Base-by-base conservation (phyloP, 2,329 filamentous ascomycete genomes). In the Penicillium sp. region DNA sequence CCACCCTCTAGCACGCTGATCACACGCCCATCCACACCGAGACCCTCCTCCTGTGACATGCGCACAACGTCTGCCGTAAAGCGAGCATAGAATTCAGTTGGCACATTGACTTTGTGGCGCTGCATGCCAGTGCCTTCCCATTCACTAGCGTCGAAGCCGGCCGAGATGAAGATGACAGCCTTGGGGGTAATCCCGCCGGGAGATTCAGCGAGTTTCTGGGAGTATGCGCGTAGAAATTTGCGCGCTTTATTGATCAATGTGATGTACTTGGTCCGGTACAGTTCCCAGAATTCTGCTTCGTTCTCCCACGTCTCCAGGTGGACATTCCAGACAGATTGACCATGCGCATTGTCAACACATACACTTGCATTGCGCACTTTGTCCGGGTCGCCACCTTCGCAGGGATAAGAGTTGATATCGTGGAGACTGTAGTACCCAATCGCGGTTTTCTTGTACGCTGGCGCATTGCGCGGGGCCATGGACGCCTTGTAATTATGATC, bases 401-500 rank as follows among this genome's bases (percentile, higher is more conserved):
- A 99, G 0, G 96, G 95, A 70, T 96, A 99, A 0, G 94, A 98
- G 76, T 99, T 98, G 79, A 99, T 97, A 71, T 99, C 95, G 74
- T 99, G 95, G 44, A 99, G 75, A 73, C 93, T 97, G 75, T 96
- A 98, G 73, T 99, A 99, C 10, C 93, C 95, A 68, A 98, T 95
- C 0, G 89, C 88, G 0, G 89, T 88, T 79, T 91, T 95, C 78
- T 94, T 94, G 83, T 89, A 89, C 33, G 83, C 80, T 0, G 89
- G 83, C 0, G 88, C 86, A 70, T 91, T 94, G 74, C 90, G 92
- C 6, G 86, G 75, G 41, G 88, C 80, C 16, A 78, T 80, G 3
- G 80, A 74, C 41, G 89, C 86, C 60, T 89, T 88, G 50, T 85
- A 82, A 71, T 98, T 99, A 68, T 96, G 91, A 43, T 89, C 86